Percentiles rank a stretch among this genome's conserved stretches.
Evolutionary conservation across 805 yeast species (phyloP).

Genomic region (Saccharomycopsis sp.): DNA sequence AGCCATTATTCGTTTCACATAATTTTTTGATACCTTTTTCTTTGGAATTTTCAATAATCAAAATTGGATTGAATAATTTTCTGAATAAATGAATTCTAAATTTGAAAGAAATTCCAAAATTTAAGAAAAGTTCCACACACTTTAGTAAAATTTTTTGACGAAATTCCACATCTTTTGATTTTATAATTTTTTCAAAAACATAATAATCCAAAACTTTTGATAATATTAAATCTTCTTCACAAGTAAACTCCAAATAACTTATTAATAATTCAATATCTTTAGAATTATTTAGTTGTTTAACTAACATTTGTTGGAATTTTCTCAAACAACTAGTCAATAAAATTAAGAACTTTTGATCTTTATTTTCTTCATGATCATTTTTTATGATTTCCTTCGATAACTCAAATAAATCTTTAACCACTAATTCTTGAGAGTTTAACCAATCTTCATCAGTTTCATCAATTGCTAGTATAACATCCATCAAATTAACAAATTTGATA

Average conservation of each 20-base stretch:
- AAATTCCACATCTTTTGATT: slow-evolving; percentile 33
- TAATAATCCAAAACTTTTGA: slow-evolving; percentile 46
- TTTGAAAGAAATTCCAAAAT: slow-evolving; percentile 31
- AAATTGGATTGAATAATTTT: slow-evolving; percentile 52
- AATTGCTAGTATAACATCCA: slow-evolving; percentile 56
- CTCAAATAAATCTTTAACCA: slow-evolving; percentile 33
- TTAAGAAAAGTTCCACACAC: slow-evolving; percentile 40
- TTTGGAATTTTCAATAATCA: slow-evolving; percentile 48
- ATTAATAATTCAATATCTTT: slow-evolving; percentile 29
- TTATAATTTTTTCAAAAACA: slow-evolving; percentile 46
- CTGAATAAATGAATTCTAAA: slow-evolving; percentile 54
- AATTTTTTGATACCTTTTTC: slow-evolving; percentile 38
- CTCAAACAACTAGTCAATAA: slow-evolving; percentile 62
- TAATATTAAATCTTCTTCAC: slow-evolving; percentile 37
- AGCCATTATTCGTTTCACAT: slow-evolving; percentile 25
- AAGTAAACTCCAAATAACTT: slow-evolving; percentile 33
- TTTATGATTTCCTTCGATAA: slow-evolving; percentile 34
- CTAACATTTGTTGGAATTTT: slow-evolving; percentile 43
- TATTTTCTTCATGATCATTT: slow-evolving; percentile 31
- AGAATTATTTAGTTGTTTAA: slow-evolving; percentile 27
- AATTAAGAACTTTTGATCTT: slow-evolving; percentile 48
- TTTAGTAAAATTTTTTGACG: slow-evolving; percentile 43
- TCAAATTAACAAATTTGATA: slow-evolving; percentile 58
- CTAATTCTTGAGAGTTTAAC: slow-evolving; percentile 41
- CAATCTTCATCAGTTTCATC: slow-evolving; percentile 41